These are phyloP conservation scores for Nothopassalora personata DNA, from an alignment of 2,329 filamentous ascomycete species.

Conservation along the genomic window DNA sequence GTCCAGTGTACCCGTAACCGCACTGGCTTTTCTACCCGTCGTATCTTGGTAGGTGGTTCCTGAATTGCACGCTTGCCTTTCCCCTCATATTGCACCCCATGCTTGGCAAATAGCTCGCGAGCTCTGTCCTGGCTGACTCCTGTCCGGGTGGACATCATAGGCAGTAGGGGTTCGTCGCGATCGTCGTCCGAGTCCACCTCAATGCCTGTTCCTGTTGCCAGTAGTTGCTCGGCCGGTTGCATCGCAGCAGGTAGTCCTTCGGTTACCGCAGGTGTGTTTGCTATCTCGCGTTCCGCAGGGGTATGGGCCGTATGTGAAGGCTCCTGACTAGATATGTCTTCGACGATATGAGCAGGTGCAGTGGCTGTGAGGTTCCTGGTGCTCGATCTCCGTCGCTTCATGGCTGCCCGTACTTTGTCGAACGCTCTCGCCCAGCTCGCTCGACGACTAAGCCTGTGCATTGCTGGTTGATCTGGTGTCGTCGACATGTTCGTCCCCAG, in stretches of 20 bases:
- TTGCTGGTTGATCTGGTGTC: neutral
- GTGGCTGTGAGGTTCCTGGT: slow-evolving; percentile 3
- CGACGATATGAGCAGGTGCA: neutral
- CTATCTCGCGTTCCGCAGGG: neutral
- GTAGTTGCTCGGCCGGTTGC: slow-evolving; percentile 1
- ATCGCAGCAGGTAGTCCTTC: neutral
- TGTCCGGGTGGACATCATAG: slow-evolving; percentile 13
- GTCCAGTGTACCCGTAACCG: slow-evolving; percentile 71
- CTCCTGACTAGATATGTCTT: slow-evolving; percentile 2
- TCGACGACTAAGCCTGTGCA: slow-evolving; percentile 10
- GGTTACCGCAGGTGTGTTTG: neutral
- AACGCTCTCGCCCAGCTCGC: slow-evolving; percentile 25
- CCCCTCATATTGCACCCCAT: slow-evolving; percentile 35
- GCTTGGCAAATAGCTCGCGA: slow-evolving; percentile 39
- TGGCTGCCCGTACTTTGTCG: slow-evolving; percentile 19
- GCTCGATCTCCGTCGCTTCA: slow-evolving; percentile 18
- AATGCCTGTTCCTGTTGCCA: slow-evolving; percentile 3
- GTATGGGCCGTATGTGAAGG: slow-evolving; percentile 1
- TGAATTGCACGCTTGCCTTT: slow-evolving; percentile 10
- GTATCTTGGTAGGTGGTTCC: slow-evolving; percentile 24
- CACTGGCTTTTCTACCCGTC: slow-evolving; percentile 55
- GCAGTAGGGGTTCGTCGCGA: slow-evolving; percentile 18
- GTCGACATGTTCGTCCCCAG: neutral
- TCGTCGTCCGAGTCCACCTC: slow-evolving; percentile 16
- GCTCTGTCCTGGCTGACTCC: slow-evolving; percentile 25